Evolutionary conservation across 2,329 filamentous ascomycete genomes (phyloP), one percentile per base, ranked within the genome.

Genomic region (Aspergillus nomiae): DNA sequence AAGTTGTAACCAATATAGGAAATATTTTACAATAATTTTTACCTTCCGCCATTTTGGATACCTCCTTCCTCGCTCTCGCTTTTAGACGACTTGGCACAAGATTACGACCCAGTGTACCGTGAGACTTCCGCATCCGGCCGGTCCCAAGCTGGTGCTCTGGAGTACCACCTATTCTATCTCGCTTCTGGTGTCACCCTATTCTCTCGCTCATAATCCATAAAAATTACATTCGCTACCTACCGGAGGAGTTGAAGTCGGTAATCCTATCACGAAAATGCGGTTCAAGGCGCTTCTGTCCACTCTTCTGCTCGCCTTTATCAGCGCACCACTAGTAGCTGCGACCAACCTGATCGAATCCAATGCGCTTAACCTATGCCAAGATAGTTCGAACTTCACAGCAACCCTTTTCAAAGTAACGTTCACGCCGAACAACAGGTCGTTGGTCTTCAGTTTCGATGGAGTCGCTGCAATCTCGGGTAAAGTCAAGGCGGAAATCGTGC

Each of bases 381-480:
- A 87, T 62, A 89, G 94, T 78, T 94, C 91, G 26, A 89, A 89
- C 73, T 95, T 97, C 77, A 90, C 91, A 8, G 93, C 93, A 71
- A 93, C 90, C 71, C 84, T 94, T 61, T 97, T 97, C 86, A 89
- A 94, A 70, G 90, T 96, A 56, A 75, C 84, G 61, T 88, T 89
- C 76, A 80, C 82, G 11, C 74, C 83, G 6, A 80, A 85, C 75
- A 95, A 96, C 80, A 84, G 84, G 69, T 89, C 87, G 38, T 83
- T 94, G 57, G 82, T 83, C 61, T 87, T 96, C 78, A 85, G 92
- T 74, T 88, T 97, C 69, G 86, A 90, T 63, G 92, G 91, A 68
- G 89, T 92, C 38, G 95, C 92, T 28, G 90, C 91, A 43, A 91
- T 98, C 65, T 86, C 90, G 70, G 92, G 92, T 71, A 91, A 90